These are phyloP conservation scores for Camellia granthamiana DNA, from an alignment of 148 eudicot genomes.

Conservation along the genomic window DNA sequence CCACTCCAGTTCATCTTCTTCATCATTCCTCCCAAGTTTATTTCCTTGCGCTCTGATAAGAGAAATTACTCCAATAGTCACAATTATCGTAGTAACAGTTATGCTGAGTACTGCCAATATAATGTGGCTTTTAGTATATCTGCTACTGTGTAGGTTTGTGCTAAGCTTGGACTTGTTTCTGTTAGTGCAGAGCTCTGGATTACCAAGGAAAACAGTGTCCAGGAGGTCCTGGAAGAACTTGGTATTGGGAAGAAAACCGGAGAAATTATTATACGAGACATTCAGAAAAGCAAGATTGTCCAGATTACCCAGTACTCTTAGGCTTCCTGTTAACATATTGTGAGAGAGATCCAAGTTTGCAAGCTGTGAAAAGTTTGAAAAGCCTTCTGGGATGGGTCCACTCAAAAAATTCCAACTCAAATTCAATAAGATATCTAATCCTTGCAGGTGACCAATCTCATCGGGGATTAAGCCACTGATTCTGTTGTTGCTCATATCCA, in stretches of 20 bases:
- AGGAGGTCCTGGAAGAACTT: slow-evolving; percentile 34
- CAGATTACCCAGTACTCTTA: slow-evolving; percentile 26
- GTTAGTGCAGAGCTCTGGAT: slow-evolving; percentile 26
- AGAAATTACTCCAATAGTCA: slow-evolving; percentile 13
- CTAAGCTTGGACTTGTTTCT: slow-evolving; percentile 13
- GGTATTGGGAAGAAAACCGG: slow-evolving; percentile 31
- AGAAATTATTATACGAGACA: slow-evolving; percentile 35
- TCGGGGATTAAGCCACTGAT: slow-evolving; percentile 25
- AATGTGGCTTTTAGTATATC: slow-evolving; percentile 13
- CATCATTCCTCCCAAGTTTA: slow-evolving; percentile 11
- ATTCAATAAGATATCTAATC: slow-evolving; percentile 29
- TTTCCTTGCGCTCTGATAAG: slow-evolving; percentile 12
- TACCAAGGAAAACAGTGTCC: slow-evolving; percentile 20
- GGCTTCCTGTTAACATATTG: slow-evolving; percentile 31
- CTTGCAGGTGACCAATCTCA: slow-evolving; percentile 30
- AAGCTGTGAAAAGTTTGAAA: slow-evolving; percentile 31
- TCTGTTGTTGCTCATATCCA: slow-evolving; percentile 33
- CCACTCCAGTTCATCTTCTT: slow-evolving; percentile 32
- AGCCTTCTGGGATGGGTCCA: slow-evolving; percentile 32
- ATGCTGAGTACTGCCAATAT: slow-evolving; percentile 13
- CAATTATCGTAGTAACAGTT: background rate
- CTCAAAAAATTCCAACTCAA: slow-evolving; percentile 28
- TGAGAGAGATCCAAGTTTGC: slow-evolving; percentile 37
- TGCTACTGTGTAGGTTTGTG: slow-evolving; percentile 2
- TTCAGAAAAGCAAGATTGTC: slow-evolving; percentile 37